Base-by-base conservation (phyloP, 2,329 filamentous ascomycete genomes). In the Colletotrichum sp. region DNA sequence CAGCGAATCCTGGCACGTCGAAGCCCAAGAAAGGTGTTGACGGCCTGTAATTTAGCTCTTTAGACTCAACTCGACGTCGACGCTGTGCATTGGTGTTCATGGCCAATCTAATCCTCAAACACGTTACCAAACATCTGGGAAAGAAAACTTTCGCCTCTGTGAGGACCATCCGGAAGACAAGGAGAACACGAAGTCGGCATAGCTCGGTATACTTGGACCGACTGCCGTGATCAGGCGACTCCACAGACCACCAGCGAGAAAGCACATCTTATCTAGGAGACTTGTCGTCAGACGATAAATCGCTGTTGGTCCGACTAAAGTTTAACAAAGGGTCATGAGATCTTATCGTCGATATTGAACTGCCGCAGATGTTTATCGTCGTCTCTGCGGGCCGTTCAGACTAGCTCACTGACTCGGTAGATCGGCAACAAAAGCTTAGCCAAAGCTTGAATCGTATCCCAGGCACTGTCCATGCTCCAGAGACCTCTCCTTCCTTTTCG, bases 401-500 rank as follows among this genome's bases (percentile, higher is more conserved):
- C 16, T 63, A 49, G 39, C 39, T 49, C 18, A 21, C 5, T 49
- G 39, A 49, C 39, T n/a, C 39, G 18, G 39, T 49, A 49, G 39
- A 49, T 64, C 62, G 62, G 62, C 62, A 64, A 15, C 32, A 24
- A 39, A 64, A 39, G 62, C 62, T 64, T 64, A 34, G 62, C 62
- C 24, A 64, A 64, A 64, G 62, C 62, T 64, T 64, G 34, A 64
- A 39, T 44, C 21, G 21, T 24, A 12, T 28, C 8, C 62, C 62
- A 26, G 34, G 62, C 62, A 16, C n/a, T 12, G 32, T 34, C 62
- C 5, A 24, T 64, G 18, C n/a, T 24, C 34, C 32, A 39, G 13
- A 16, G 36, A 15, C 21, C 32, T 39, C 62, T 24, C 62, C 62
- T 64, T 44, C 62, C 62, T 24, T 36, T 64, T 64, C 30, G 7